A percentile compares a stretch with the other conserved stretches of the same genome.
phyloP scores from a whole-genome alignment of 345 rosid species.

The Gossypium bickii region DNA sequence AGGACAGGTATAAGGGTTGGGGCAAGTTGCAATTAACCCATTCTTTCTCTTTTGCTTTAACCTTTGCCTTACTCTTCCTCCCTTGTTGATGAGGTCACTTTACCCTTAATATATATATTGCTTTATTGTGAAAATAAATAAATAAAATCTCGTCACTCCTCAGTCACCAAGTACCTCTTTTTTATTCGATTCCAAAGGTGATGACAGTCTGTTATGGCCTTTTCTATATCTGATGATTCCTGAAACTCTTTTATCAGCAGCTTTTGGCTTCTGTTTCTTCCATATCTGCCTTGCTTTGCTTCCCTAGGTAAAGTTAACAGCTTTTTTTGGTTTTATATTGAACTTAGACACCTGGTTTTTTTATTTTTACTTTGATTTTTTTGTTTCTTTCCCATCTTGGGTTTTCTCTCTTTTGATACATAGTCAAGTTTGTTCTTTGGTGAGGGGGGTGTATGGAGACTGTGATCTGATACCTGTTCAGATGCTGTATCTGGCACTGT shows the following conservation, averaged over 20 bases:
- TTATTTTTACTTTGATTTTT: neutral
- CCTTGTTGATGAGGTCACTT: neutral
- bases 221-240: constrained; percentile 34
- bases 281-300: constrained; percentile 20
- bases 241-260: constrained; percentile 25
- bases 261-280: constrained; percentile 12
- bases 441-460: constrained; percentile 10
- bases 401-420: constrained; percentile 11
- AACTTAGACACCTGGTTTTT: constrained; percentile 32
- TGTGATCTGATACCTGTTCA: constrained; percentile 15
- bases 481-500: constrained; percentile 7
- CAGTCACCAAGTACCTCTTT: neutral
- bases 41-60: neutral
- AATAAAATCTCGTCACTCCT: constrained; percentile 7
- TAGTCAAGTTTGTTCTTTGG: constrained; percentile 12
- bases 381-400: constrained; percentile 6
- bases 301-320: constrained; percentile 23
- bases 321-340: constrained; percentile 19
- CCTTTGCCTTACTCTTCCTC: neutral
- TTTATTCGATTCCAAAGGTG: constrained; percentile 26
- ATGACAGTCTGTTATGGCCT: constrained; percentile 40
- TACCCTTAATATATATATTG: too few relatives aligned
- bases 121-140: neutral
- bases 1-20: neutral
- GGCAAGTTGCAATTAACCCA: neutral